These are phyloP conservation scores for Stemphylium lycopersici DNA, from an alignment of 2,329 filamentous ascomycete genomes.

Conservation along the genomic window DNA sequence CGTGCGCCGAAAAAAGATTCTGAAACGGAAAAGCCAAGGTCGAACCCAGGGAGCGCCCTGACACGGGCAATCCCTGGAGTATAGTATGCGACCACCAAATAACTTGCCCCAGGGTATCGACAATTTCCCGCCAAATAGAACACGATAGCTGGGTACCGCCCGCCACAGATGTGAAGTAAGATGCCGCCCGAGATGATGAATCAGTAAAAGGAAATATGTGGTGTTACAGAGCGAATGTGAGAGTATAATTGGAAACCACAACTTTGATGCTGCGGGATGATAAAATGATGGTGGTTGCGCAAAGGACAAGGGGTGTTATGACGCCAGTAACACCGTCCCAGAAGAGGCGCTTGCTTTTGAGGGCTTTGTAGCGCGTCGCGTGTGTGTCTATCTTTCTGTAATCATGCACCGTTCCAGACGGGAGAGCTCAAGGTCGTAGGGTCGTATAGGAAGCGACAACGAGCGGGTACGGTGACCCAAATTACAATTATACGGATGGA, in stretches of 20 bases:
- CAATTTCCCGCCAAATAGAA: constrained; percentile 24
- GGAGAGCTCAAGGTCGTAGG: constrained; percentile 42
- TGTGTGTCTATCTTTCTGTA: constrained; percentile 31
- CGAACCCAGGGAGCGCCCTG: constrained; percentile 12
- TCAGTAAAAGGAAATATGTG: constrained; percentile 27
- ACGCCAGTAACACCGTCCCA: constrained; percentile 42
- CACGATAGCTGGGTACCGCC: constrained; percentile 17
- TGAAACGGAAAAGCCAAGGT: constrained; percentile 20
- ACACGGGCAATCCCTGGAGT: constrained; percentile 9
- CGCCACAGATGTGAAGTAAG: constrained; percentile 25
- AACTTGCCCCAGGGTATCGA: constrained; percentile 11
- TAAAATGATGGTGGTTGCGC: constrained; percentile 31
- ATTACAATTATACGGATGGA: constrained; percentile 43
- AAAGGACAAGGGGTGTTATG: constrained; percentile 23
- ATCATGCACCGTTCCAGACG: constrained; percentile 48
- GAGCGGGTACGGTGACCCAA: constrained; percentile 34
- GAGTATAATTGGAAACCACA: constrained; percentile 26
- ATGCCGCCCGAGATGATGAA: constrained; percentile 35
- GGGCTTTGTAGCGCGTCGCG: constrained; percentile 25
- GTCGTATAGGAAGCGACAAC: constrained; percentile 43
- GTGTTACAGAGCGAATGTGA: constrained; percentile 31
- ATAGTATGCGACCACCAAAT: constrained; percentile 3
- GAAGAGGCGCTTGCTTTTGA: constrained; percentile 34
- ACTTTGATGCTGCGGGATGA: constrained; percentile 25
- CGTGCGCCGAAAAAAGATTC: constrained; percentile 16